These are phyloP conservation scores for Henckelia pumila DNA, from an alignment of 257 asterid species.

Conservation along the genomic window DNA sequence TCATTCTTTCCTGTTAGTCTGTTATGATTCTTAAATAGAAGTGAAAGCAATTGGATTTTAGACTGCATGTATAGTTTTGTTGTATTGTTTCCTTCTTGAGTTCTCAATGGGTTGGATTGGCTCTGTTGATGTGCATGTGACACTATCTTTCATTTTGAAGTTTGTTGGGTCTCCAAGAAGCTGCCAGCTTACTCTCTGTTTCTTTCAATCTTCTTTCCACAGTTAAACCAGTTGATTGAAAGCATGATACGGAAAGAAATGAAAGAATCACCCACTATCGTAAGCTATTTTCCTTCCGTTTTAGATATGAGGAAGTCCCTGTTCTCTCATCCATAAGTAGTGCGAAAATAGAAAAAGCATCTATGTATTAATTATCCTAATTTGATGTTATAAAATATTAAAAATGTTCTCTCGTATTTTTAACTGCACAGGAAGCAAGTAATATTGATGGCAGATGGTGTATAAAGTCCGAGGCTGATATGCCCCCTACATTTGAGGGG, in stretches of 20 bases:
- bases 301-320: not conserved
- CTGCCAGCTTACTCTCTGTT: conserved; percentile 26
- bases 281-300: conserved; percentile 30
- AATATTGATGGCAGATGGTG: conserved; percentile 92
- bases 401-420: conserved; percentile 9
- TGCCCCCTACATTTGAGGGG: conserved; percentile 61
- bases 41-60: not conserved
- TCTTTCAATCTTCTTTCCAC: conserved; percentile 28
- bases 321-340: not conserved
- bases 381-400: conserved; percentile 13
- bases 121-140: conserved; percentile 13
- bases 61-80: not conserved
- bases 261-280: conserved; percentile 57
- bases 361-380: not conserved
- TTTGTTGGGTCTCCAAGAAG: conserved; percentile 19
- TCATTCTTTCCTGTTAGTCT: conserved; percentile 1
- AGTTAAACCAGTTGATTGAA: conserved; percentile 79
- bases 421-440: conserved; percentile 57
- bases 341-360: conserved; percentile 9
- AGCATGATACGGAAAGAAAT: conserved; percentile 67
- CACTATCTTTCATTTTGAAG: conserved; percentile 13
- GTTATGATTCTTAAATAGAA: not conserved
- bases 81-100: not conserved
- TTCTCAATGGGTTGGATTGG: conserved; percentile 10
- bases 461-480: conserved; percentile 54